Conservation (phyloP, 2,329 filamentous ascomycete species). For the Arachnomyces sp. region DNA sequence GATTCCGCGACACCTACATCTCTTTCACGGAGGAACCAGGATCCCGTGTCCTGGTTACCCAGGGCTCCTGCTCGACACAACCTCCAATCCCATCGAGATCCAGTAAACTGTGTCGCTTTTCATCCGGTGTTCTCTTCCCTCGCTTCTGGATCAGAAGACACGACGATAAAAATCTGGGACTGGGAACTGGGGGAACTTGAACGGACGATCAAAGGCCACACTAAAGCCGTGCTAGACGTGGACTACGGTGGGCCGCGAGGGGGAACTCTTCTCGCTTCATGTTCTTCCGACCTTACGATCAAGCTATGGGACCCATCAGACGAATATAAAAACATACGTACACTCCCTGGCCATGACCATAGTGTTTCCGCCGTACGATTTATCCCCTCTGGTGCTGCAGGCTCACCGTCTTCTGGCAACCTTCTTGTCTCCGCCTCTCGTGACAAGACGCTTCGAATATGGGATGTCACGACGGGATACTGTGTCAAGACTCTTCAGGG, state of each 20-base stretch:
- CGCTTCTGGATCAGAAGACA: constrained; percentile 84
- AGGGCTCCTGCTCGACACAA: constrained; percentile 70
- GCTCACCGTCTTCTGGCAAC: constrained; percentile 70
- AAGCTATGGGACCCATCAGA: constrained; percentile 90
- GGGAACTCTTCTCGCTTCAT: constrained; percentile 70
- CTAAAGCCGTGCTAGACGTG: constrained; percentile 76
- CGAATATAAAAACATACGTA: constrained; percentile 92
- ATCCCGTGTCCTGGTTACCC: constrained; percentile 82
- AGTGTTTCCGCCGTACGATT: constrained; percentile 84
- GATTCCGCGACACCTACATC: constrained; percentile 75
- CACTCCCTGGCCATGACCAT: constrained; percentile 83
- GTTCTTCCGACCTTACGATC: constrained; percentile 83
- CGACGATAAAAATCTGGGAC: constrained; percentile 94
- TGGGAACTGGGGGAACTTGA: constrained; percentile 91
- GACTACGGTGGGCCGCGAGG: constrained; percentile 83
- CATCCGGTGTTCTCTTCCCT: constrained; percentile 86
- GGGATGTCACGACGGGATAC: constrained; percentile 89
- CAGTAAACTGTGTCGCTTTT: constrained; percentile 83
- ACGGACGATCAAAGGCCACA: constrained; percentile 84
- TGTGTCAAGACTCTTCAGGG: constrained; percentile 84
- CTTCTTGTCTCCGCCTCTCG: constrained; percentile 77
- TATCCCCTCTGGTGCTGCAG: constrained; percentile 72
- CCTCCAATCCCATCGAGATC: constrained; percentile 70
- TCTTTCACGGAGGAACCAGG: constrained; percentile 69
- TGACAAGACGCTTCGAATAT: constrained; percentile 77